These are phyloP conservation scores for Cladosporium cucumerinum DNA, from an alignment of 2,329 filamentous ascomycete species.

Conservation along the genomic window DNA sequence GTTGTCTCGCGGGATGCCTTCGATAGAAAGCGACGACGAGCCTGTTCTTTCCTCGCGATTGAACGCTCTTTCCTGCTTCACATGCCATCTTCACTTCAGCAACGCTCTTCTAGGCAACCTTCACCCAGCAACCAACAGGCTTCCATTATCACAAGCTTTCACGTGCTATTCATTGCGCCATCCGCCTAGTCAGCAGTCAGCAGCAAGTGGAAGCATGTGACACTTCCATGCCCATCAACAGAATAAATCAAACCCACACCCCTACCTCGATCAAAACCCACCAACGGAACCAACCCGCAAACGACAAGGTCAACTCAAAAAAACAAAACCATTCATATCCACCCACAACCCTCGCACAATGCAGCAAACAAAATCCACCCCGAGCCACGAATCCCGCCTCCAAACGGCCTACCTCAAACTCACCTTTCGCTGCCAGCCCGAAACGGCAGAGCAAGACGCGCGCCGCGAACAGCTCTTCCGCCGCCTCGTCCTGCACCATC, in stretches of 20 bases:
- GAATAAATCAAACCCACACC: not conserved
- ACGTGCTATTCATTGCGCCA: not conserved
- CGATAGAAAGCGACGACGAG: not conserved
- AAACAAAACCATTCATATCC: not conserved
- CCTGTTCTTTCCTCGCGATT: not conserved
- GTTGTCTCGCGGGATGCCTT: not conserved
- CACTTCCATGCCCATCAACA: not conserved
- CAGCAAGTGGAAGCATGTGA: constrained; percentile 1
- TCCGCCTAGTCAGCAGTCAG: not conserved
- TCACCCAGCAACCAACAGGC: not conserved
- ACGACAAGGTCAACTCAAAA: not conserved
- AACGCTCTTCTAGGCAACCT: not conserved
- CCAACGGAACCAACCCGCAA: not conserved
- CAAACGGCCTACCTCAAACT: not conserved
- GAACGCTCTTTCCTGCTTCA: not conserved
- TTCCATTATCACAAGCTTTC: not conserved
- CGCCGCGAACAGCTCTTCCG: constrained; percentile 3
- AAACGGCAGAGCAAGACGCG: not conserved
- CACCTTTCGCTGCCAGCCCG: not conserved
- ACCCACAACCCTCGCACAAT: not conserved
- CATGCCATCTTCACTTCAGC: not conserved
- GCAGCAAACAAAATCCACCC: not conserved
- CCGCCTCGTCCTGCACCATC: not conserved
- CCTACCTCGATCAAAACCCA: not conserved
- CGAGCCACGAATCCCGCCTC: not conserved